Evolutionary conservation across 768 basidiomycete species (phyloP).

Genomic region (Calocybe gangraenosa): DNA sequence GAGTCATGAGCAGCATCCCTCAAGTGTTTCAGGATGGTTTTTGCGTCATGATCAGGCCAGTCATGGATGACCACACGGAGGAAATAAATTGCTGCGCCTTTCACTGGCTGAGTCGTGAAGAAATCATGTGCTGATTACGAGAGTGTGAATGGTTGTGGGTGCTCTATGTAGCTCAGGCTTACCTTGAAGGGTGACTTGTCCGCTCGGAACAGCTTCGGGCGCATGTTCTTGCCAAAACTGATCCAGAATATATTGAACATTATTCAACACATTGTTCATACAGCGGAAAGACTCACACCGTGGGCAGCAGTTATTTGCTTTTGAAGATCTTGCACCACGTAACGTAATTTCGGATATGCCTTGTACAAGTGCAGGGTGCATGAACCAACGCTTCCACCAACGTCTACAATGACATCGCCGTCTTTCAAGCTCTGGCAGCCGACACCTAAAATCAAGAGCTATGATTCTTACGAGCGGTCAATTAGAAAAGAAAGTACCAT

Average conservation of each 20-base stretch:
- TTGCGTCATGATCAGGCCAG: conserved; percentile 19
- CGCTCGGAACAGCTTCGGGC: conserved; percentile 21
- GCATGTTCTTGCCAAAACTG: conserved; percentile 24
- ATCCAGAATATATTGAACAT: neutral
- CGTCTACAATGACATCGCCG: conserved; percentile 23
- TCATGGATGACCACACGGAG: conserved; percentile 29
- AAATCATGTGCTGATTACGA: conserved; percentile 23
- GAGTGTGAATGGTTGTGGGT: neutral
- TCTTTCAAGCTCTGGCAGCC: conserved; percentile 14
- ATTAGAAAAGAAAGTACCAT: conserved; percentile 11
- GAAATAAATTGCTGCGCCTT: conserved; percentile 23
- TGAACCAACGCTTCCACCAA: conserved; percentile 33
- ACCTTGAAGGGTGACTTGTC: conserved; percentile 25
- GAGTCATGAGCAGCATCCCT: conserved; percentile 18
- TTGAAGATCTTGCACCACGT: conserved; percentile 32
- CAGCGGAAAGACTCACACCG: conserved; percentile 14
- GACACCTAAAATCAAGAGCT: conserved; percentile 13
- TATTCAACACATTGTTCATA: neutral
- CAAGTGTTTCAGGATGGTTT: conserved; percentile 22
- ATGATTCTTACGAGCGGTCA: neutral
- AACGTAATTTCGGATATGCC: conserved; percentile 25
- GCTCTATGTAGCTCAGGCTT: neutral
- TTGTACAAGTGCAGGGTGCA: conserved; percentile 25
- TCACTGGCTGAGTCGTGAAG: conserved; percentile 25
- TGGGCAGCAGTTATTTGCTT: conserved; percentile 21